phyloP scores from a whole-genome alignment of 2,329 filamentous ascomycete genomes.

The Plectosphaerella sp. region DNA sequence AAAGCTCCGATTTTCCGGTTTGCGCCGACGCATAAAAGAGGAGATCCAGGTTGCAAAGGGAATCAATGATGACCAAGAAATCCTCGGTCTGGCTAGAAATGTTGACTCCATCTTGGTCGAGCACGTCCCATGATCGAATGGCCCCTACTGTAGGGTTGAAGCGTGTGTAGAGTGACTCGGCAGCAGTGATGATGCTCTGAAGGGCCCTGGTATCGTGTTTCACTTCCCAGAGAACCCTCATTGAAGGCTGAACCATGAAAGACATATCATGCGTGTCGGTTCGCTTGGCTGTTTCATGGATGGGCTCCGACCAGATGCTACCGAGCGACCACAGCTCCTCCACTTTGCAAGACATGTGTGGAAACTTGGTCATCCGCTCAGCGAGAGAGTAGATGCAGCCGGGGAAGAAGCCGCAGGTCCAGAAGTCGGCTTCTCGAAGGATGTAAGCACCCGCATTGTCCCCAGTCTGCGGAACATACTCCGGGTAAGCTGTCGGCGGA shows the following conservation, averaged over 20 bases:
- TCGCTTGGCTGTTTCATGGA: slow-evolving; percentile 28
- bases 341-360: slow-evolving; percentile 6
- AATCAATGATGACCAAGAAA: slow-evolving; percentile 38
- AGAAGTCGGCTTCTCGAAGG: slow-evolving; percentile 3
- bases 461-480: slow-evolving; percentile 7
- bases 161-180: slow-evolving; percentile 35
- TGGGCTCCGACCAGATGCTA: slow-evolving; percentile 26
- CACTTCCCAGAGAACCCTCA: slow-evolving; percentile 44
- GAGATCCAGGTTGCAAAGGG: slow-evolving; percentile 33
- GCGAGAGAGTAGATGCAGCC: slow-evolving; percentile 27
- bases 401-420: slow-evolving; percentile 27
- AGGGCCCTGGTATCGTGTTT: slow-evolving; percentile 31
- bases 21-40: slow-evolving; percentile 29
- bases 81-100: slow-evolving; percentile 25
- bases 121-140: slow-evolving; percentile 43
- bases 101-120: slow-evolving; percentile 21
- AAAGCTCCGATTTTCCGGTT: slow-evolving; percentile 18
- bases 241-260: slow-evolving; percentile 47
- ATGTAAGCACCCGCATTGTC: slow-evolving; percentile 1
- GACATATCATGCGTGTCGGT: slow-evolving; percentile 51
- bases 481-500: slow-evolving; percentile 5
- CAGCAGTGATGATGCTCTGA: slow-evolving; percentile 36
- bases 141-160: slow-evolving; percentile 37
- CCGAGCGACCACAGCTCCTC: slow-evolving; percentile 17
- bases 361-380: slow-evolving; percentile 25